Conservation (phyloP, 2,329 filamentous ascomycete genomes). For the Akanthomyces muscarius region DNA sequence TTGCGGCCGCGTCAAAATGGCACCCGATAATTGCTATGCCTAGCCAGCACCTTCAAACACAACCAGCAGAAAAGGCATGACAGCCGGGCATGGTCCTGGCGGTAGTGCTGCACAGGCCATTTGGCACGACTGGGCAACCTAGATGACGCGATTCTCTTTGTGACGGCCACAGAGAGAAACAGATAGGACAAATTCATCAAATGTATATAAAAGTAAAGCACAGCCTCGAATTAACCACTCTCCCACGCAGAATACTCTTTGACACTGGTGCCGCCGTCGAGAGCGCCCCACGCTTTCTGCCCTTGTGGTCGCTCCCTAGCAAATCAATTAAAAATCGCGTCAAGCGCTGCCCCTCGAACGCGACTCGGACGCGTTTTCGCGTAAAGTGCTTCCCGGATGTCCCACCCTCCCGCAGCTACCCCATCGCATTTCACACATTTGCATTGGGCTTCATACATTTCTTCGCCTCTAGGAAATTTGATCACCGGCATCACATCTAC, state of each 20-base stretch:
- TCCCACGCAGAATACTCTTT: not conserved
- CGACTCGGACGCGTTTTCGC: conserved; percentile 12
- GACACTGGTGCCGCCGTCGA: not conserved
- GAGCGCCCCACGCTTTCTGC: not conserved
- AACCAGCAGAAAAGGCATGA: not conserved
- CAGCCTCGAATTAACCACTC: not conserved
- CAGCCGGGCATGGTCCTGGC: not conserved
- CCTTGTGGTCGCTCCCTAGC: not conserved
- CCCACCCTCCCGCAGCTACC: conserved; percentile 2
- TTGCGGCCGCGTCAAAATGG: not conserved
- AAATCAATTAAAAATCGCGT: conserved; percentile 17
- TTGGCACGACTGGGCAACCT: too few species aligned
- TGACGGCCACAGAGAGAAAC: not conserved
- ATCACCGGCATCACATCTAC: not conserved
- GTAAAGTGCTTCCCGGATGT: conserved; percentile 14
- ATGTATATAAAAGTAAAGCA: not conserved
- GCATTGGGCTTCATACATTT: not conserved
- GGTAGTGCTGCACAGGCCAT: not conserved
- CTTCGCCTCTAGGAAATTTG: not conserved
- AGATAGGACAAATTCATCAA: not conserved
- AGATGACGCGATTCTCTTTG: not conserved
- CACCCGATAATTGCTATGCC: not conserved
- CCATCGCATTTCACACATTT: conserved; percentile 3
- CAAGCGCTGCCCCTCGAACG: conserved; percentile 7
- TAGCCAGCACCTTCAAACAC: not conserved